Evolutionary conservation across 1,139 yeast species (phyloP), one percentile per base, ranked within the genome.

Genomic region (Candida sojae): DNA sequence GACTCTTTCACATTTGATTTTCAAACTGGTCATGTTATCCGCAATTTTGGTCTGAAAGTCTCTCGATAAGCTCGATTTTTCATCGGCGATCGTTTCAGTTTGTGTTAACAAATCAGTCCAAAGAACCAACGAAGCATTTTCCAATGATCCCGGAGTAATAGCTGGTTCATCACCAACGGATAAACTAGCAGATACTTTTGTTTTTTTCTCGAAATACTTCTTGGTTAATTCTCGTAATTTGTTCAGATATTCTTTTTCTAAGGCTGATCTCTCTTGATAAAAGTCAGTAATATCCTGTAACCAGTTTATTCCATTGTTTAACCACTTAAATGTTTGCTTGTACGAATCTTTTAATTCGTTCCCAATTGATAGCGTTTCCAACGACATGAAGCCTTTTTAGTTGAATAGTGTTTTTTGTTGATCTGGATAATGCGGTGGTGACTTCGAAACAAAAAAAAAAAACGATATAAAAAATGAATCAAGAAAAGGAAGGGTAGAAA

Each of bases 101-200:
- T 90, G 96, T 5, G 89, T 80, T 52, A 93, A 75, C 11, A 93
- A 82, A 56, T 90, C 96, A 43, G 84, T 88, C 99, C 99, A 93
- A 4, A 96, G 82, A n/a, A 90, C 96, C 55, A 92, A 70, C n/a
- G 90, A 79, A 0, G 97, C 97, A 54, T 89, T 81, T 62, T 95
- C 99, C 45, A 93, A 72, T 0, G 97, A 91, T 0, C 99, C 99
- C 0, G 99, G 98, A 0, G 99, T 93, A 47, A 89, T 80, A 42
- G 84, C 81, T 0, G 99, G 99, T 28, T 82, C 80, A 54, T 90
- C 96, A 28, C 99, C 99, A 6, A 95, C 99, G 35, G 93, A 84
- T 33, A 95, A 68, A 23, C 71, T 67, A 0, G 95, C 81, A 28
- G 90, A 76, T 10, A 77, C 67, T 57, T 82, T 82, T 39, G 96